Percentiles rank a stretch among this genome's conserved stretches.
These are phyloP conservation scores for Rosa chinensis DNA, from an alignment of 306 rosid species.

Conservation along the genomic window DNA sequence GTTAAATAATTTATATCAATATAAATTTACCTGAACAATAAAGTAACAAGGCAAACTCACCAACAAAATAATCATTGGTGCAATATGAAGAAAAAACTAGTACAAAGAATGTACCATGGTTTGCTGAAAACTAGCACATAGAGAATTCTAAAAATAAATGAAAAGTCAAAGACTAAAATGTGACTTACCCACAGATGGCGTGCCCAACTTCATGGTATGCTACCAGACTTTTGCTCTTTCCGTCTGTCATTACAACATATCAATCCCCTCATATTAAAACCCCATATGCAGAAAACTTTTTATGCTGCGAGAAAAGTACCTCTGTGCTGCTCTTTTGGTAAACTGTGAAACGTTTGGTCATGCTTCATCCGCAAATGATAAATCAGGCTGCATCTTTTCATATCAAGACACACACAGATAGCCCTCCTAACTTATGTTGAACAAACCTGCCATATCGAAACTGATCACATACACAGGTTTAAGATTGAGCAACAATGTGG, in stretches of 20 bases:
- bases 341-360: no score
- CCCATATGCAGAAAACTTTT: no score
- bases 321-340: no score
- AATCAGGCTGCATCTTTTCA: no score
- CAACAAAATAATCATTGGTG: neutral
- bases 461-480: no score
- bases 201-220: constrained; percentile 99
- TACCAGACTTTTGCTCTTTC: constrained; percentile 95
- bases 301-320: no score
- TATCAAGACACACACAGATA: no score
- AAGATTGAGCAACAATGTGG: no score
- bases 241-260: constrained; percentile 98
- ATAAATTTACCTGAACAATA: neutral
- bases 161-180: neutral
- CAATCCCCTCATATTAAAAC: no score
- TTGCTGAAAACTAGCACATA: neutral
- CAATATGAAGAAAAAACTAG: neutral
- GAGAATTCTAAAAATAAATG: neutral
- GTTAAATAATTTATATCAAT: neutral
- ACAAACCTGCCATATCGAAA: no score
- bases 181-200: constrained; percentile 89
- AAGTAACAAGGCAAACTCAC: neutral
- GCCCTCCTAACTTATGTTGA: no score
- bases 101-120: neutral
- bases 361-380: no score